Evolutionary conservation across 164 flowering plant species (phyloP).

Genomic region (Liquidambar formosana): DNA sequence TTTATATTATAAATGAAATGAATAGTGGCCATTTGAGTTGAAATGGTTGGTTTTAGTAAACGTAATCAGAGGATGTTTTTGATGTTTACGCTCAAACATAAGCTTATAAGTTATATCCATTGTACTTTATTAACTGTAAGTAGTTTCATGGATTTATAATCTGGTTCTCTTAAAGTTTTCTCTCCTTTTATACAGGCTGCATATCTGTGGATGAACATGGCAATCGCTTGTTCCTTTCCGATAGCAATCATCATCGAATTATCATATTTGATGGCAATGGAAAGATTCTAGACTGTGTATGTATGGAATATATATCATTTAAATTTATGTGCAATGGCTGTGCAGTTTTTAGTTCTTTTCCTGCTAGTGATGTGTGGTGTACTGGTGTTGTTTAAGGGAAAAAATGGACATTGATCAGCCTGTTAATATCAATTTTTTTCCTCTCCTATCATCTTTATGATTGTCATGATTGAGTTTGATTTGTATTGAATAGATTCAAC

Average conservation of each 20-base stretch:
- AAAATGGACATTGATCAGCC: not conserved
- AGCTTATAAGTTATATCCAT: not conserved
- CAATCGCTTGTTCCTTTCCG: constrained; percentile 75
- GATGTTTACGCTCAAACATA: not conserved
- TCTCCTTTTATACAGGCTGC: constrained; percentile 51
- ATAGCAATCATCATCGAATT: constrained; percentile 86
- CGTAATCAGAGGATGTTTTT: not conserved
- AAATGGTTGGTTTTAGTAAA: not conserved
- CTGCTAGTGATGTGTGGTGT: not conserved
- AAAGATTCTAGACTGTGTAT: constrained; percentile 78
- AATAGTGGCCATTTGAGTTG: not conserved
- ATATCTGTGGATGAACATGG: constrained; percentile 73
- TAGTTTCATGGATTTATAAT: not conserved
- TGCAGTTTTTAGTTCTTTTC: not conserved
- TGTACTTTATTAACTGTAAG: not conserved
- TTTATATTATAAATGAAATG: not conserved
- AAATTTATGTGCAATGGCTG: not conserved
- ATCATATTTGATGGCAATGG: constrained; percentile 57
- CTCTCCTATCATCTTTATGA: not conserved
- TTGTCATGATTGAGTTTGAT: not conserved
- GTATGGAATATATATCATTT: constrained; percentile 21
- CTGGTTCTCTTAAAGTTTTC: not conserved
- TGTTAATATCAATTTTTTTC: not conserved
- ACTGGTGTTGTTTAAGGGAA: not conserved
- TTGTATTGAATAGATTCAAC: no score